A percentile compares a stretch with the other conserved stretches of the same genome.
phyloP scores from a whole-genome alignment of 75 land plant genomes.

The Larix kaempferi region DNA sequence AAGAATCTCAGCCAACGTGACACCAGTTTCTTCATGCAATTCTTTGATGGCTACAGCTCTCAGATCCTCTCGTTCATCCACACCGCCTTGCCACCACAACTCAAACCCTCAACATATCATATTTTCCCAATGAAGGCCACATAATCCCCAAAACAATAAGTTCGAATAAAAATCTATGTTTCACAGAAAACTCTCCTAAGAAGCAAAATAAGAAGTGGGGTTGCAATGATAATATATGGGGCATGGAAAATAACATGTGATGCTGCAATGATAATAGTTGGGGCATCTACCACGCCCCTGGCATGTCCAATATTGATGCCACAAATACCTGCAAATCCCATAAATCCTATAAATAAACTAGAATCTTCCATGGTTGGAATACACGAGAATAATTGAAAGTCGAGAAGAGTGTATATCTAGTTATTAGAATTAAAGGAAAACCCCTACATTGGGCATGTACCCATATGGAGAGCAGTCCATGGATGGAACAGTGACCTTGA shows the following conservation, averaged over 20 bases:
- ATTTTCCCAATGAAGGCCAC: neutral
- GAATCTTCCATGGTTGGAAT: neutral
- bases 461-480: slow-evolving; percentile 28
- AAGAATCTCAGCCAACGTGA: slow-evolving; percentile 64
- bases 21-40: slow-evolving; percentile 83
- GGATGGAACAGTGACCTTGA: neutral
- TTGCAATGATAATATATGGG: slow-evolving; percentile 19
- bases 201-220: no score
- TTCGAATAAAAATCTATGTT: neutral
- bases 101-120: neutral
- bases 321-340: slow-evolving; percentile 63
- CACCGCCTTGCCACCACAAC: slow-evolving; percentile 57
- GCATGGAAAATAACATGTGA: no score
- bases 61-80: slow-evolving; percentile 84
- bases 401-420: slow-evolving; percentile 20
- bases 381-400: neutral
- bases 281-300: slow-evolving; percentile 95
- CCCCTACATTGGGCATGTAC: slow-evolving; percentile 50
- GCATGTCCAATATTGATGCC: slow-evolving; percentile 79
- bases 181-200: no score
- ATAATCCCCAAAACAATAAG: neutral
- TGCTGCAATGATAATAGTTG: no score
- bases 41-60: slow-evolving; percentile 69
- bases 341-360: neutral
- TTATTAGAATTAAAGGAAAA: slow-evolving; percentile 42